Conservation (phyloP, 148 eudicot genomes). For the Rhododendron williamsianum region DNA sequence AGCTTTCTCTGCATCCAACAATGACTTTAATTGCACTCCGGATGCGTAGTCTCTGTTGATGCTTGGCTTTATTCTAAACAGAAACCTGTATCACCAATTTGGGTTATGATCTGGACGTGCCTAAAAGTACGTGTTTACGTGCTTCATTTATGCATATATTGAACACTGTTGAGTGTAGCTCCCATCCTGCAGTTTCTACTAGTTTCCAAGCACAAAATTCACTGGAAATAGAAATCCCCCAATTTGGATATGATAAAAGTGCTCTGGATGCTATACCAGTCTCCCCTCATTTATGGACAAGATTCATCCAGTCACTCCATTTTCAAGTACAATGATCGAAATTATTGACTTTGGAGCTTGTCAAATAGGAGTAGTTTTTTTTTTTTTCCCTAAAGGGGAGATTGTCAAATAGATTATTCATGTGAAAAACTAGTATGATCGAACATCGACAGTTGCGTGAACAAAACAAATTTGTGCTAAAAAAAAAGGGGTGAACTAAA, state of each 20-base stretch:
- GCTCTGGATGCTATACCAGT: not conserved
- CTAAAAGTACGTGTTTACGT: not conserved
- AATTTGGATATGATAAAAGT: not conserved
- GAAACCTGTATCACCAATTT: not conserved
- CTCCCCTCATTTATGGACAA: not conserved
- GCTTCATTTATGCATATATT: not conserved
- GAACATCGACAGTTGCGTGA: not conserved
- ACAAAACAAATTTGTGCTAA: not conserved
- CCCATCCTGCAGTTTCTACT: not conserved
- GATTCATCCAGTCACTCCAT: not conserved
- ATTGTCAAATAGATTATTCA: not conserved
- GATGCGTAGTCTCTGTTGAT: not conserved
- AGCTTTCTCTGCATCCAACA: conserved; percentile 34
- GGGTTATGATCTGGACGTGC: not conserved
- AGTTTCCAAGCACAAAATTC: not conserved
- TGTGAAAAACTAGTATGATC: not conserved
- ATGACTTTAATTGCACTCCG: not conserved
- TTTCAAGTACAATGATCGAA: not conserved
- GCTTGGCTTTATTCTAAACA: conserved; percentile 12
- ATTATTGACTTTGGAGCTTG: not conserved
- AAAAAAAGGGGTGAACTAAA: not conserved
- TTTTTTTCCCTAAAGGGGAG: not conserved
- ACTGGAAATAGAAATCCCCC: not conserved
- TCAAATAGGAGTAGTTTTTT: not conserved
- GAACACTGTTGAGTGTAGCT: not conserved